A percentile compares a stretch with the other conserved stretches of the same genome.
These are phyloP conservation scores for Podila minutissima DNA, from an alignment of 192 early-diverging fungal genomes.

Conservation along the genomic window DNA sequence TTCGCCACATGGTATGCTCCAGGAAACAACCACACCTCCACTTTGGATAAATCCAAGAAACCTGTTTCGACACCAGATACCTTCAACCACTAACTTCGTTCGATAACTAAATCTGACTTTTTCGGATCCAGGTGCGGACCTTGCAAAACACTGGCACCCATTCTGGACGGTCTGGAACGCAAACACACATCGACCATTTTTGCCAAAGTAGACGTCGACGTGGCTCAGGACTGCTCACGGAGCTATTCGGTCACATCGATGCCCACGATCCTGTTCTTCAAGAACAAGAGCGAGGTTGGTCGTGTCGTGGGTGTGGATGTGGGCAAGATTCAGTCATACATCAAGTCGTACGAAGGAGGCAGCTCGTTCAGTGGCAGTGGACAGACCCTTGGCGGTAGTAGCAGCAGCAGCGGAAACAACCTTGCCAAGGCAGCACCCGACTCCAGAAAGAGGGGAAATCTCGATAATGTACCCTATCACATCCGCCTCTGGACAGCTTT, in stretches of 20 bases:
- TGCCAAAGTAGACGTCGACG: conserved; percentile 40
- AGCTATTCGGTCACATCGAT: conserved; percentile 23
- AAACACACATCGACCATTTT: conserved; percentile 45
- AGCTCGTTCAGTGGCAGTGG: conserved; percentile 39
- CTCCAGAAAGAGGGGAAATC: not conserved
- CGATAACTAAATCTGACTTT: not conserved
- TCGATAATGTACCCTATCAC: conserved; percentile 31
- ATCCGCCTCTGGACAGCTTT: conserved; percentile 28
- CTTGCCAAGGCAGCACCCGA: not conserved
- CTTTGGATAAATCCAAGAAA: not conserved
- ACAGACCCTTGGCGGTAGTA: conserved; percentile 31
- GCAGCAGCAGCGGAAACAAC: not conserved
- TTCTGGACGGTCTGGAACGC: conserved; percentile 35
- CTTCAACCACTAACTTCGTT: too few species aligned
- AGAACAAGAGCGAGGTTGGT: conserved; percentile 37
- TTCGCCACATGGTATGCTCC: conserved; percentile 36
- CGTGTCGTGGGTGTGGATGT: conserved; percentile 37
- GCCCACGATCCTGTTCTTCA: conserved; percentile 46
- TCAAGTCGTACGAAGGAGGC: conserved; percentile 39
- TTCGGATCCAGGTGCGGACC: conserved; percentile 28
- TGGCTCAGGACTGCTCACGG: conserved; percentile 35
- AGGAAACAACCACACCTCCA: not conserved
- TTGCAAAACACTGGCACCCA: conserved; percentile 42
- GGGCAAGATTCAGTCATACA: conserved; percentile 33
- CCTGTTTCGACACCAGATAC: too few species aligned